Conservation (phyloP, 1,284 basidiomycete species). For the Leccinum pachyderme region DNA sequence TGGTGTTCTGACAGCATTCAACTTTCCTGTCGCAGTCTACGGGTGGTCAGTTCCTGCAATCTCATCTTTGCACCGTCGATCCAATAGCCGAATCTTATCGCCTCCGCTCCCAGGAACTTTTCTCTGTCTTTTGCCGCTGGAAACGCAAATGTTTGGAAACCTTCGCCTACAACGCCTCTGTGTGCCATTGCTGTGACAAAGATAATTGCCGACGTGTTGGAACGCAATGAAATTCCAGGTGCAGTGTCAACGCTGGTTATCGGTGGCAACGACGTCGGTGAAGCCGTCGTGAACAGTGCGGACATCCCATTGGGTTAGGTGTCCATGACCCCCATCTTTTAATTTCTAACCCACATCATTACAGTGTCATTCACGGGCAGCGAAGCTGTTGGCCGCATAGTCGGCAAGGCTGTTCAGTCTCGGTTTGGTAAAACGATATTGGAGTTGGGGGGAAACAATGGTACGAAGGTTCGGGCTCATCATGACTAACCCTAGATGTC, state of each 20-base stretch:
- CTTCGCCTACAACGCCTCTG: slow-evolving; percentile 85
- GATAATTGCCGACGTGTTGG: slow-evolving; percentile 79
- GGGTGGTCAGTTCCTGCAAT: slow-evolving; percentile 56
- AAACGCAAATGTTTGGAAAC: slow-evolving; percentile 95
- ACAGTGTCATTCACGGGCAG: slow-evolving; percentile 92
- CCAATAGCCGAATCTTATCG: slow-evolving; percentile 5
- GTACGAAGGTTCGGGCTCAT: slow-evolving; percentile 37
- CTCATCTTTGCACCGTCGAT: not conserved
- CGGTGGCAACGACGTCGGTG: slow-evolving; percentile 81
- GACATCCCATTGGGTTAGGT: slow-evolving; percentile 71
- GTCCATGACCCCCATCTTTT: not conserved
- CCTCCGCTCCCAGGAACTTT: slow-evolving; percentile 67
- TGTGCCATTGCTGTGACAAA: slow-evolving; percentile 87
- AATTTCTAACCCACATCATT: slow-evolving; percentile 4
- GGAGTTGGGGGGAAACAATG: slow-evolving; percentile 96
- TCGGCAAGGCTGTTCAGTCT: slow-evolving; percentile 78
- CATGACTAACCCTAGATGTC: slow-evolving; percentile 15
- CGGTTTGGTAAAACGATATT: slow-evolving; percentile 84
- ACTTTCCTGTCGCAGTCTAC: slow-evolving; percentile 91
- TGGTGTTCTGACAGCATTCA: slow-evolving; percentile 90
- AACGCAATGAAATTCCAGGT: slow-evolving; percentile 79
- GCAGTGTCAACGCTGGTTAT: slow-evolving; percentile 82
- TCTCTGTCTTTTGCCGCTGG: slow-evolving; percentile 87
- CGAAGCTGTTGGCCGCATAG: slow-evolving; percentile 81
- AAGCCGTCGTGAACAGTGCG: slow-evolving; percentile 69